Base-by-base conservation (phyloP, 106 monocot species). In the Agapanthus africanus region DNA sequence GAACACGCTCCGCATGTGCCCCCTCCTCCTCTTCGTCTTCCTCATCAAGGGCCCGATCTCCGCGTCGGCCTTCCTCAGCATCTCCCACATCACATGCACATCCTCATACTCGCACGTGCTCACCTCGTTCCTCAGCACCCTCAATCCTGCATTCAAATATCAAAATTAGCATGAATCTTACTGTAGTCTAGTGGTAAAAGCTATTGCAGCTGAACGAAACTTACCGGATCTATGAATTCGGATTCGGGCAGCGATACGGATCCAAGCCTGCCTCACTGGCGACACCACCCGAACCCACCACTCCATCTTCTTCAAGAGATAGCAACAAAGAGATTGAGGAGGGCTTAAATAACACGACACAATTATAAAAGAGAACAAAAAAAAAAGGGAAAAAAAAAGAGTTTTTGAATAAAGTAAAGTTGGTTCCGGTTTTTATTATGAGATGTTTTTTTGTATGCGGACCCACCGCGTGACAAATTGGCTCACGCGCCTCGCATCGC, bases 261-360 rank as follows among this genome's bases (percentile, higher is more conserved):
- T 69, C 85, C 82, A 85, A 33, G 74, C 76, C 56, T 82, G 59
- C 63, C 75, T 54, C 61, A 84, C 40, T 30, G 85, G 79, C 2
- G 72, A 70, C 36, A 70, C 70, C 38, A 91, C 34, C 32, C 71
- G 70, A 44, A 76, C 71, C 92, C 78, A 83, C 82, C 80, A 85
- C 70, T 77, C 80, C 88, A 88, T 88, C 39, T 39, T 65, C 64
- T 61, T 40, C 39, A 25, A 11, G 4, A 28, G 16, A 57, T 26
- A 57, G 11, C 13, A 31, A 57, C 30, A 28, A 4, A 57, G 56
- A 57, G 30, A 27, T 2, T 1, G 56, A 31, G 8, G 25, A 30
- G 56, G 31, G 56, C 30, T 57, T 57, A 57, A 30, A 57, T 57
- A 57, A 30, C 56, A 2, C 56, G n/a, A n/a, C n/a, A n/a, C n/a